Conservation (phyloP, 306 rosid species). For the Benincasa hispida region DNA sequence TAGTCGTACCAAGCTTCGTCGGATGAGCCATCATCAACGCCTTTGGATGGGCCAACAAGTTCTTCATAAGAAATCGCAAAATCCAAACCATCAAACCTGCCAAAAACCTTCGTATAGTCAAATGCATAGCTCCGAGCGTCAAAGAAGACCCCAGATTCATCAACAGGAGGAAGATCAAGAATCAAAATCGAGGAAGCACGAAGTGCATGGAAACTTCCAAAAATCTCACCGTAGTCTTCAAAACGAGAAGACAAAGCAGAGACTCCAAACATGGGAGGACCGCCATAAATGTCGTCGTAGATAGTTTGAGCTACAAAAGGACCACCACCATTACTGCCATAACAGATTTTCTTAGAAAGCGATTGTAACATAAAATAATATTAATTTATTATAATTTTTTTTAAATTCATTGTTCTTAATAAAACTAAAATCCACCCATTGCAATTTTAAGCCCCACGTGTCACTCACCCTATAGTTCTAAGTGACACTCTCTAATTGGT, state of each 20-base stretch:
- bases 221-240: conserved; percentile 92
- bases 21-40: conserved; percentile 23
- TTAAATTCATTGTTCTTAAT: no score
- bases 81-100: conserved; percentile 43
- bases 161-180: conserved; percentile 65
- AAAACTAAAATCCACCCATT: no score
- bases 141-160: conserved; percentile 44
- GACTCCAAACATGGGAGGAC: conserved; percentile 61
- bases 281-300: conserved; percentile 80
- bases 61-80: conserved; percentile 53
- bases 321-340: conserved; percentile 10
- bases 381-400: no score
- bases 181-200: conserved; percentile 85
- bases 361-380: no score
- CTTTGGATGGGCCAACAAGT: conserved; percentile 30
- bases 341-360: conserved; percentile 39
- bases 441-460: no score
- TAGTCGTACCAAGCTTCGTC: conserved; percentile 72
- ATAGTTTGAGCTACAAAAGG: conserved; percentile 24
- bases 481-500: no score
- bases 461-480: no score
- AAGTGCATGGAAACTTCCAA: conserved; percentile 50
- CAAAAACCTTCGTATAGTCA: conserved; percentile 69
- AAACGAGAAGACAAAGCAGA: conserved; percentile 63
- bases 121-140: conserved; percentile 49